Evolutionary conservation across 768 basidiomycete genomes (phyloP), one percentile per base, ranked within the genome.

Genomic region (Boletus reticulatus): DNA sequence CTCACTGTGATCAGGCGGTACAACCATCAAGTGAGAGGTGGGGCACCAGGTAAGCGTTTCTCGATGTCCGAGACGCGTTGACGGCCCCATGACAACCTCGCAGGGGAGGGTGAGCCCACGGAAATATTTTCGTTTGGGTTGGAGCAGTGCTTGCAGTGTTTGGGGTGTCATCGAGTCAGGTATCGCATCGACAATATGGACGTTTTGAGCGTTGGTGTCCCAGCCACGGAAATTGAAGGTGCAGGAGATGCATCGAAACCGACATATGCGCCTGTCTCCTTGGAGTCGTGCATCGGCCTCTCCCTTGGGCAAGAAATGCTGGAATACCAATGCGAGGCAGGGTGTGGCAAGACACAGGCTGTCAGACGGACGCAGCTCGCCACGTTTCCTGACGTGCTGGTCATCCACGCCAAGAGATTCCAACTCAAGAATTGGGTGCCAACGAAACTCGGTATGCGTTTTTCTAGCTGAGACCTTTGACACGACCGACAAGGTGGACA

Each of bases 371-470:
- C 82, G 16, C 82, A 80, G 31, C 90, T 98, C 62, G 82, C 89
- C 0, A 88, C 90, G 1, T 92, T 96, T 78, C 97, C 97, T 0
- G 81, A 94, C 12, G 84, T 93, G 1, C 79, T 98, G 0, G 85
- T 96, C 9, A 71, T 99, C 2, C 95, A 97, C 59, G 87, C 93
- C 42, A 92, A 90, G 67, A 96, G 96, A 64, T 98, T 97, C 76
- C 91, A 94, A 71, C 81, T 96, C 5, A 88, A 94, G 41, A 93
- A 94, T 62, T 98, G 97, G 97, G 92, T 99, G 1, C 97, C 97
- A 0, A 81, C 88, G 4, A 99, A 99, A 73, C 79, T 98, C 29
- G 92, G 94, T 93, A 58, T 17, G 84, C 67, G 8, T 29, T 42
- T 8, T 24, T 36, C n/a, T 4, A 39, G 7, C 3, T 24, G n/a